These are phyloP conservation scores for Boletus semigastroideus DNA, from an alignment of 1,284 basidiomycete species.

Conservation along the genomic window DNA sequence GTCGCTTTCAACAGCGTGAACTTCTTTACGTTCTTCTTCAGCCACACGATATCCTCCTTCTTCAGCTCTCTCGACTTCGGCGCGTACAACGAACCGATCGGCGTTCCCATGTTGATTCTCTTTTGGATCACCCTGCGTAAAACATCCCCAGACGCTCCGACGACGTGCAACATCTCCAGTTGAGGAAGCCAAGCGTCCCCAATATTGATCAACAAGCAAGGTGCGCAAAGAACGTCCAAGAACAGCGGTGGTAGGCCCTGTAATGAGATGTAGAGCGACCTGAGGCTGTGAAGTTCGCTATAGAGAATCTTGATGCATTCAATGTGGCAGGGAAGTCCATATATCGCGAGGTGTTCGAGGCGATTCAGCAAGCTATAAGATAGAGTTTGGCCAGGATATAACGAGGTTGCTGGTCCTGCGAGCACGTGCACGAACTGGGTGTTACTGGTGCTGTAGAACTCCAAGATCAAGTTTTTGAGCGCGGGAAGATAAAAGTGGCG, in stretches of 20 bases:
- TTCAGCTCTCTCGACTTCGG: no score
- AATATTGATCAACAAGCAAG: conserved; percentile 11
- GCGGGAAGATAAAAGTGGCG: conserved; percentile 48
- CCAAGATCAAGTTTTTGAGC: conserved; percentile 47
- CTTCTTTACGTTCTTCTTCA: no score
- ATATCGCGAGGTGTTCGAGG: conserved; percentile 49
- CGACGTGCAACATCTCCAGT: conserved; percentile 44
- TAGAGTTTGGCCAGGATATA: conserved; percentile 31
- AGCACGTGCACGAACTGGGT: conserved; percentile 33
- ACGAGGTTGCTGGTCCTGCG: conserved; percentile 20
- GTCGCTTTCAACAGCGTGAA: no score
- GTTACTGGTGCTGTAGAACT: conserved; percentile 39
- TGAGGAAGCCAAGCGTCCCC: conserved; percentile 27
- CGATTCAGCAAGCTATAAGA: conserved; percentile 41
- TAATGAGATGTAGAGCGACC: conserved; percentile 37
- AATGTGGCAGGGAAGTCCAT: conserved; percentile 42
- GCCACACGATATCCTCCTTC: no score
- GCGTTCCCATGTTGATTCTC: no score
- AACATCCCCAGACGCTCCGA: no score
- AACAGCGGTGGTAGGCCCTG: conserved; percentile 32
- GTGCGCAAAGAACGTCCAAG: conserved; percentile 40
- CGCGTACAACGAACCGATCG: no score
- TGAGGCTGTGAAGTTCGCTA: conserved; percentile 43
- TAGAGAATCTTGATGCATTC: conserved; percentile 38
- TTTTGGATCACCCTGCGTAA: no score